phyloP scores from a whole-genome alignment of 106 monocot genomes.

The Xerophyta viscosa region DNA sequence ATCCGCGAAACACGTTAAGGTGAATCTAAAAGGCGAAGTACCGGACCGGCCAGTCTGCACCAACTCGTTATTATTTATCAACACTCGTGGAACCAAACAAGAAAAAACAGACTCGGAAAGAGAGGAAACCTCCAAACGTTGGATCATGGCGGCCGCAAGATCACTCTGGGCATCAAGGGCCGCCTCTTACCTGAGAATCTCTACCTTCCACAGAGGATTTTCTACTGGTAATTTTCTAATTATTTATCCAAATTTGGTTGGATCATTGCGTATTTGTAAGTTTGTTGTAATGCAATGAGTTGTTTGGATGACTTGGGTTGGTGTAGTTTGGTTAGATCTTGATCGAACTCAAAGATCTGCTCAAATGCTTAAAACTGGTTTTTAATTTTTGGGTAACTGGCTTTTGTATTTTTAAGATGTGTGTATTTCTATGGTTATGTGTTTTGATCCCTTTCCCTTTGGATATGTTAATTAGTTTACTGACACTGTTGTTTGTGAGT shows the following conservation, averaged over 20 bases:
- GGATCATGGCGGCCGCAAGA: slow-evolving; percentile 27
- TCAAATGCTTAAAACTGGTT: too few species aligned
- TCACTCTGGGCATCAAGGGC: slow-evolving; percentile 72
- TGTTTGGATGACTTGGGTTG: neutral
- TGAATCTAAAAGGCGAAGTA: too few species aligned
- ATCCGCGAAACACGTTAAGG: too few species aligned
- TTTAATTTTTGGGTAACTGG: too few species aligned
- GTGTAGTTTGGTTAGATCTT: neutral
- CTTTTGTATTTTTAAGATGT: too few species aligned
- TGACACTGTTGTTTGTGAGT: too few species aligned
- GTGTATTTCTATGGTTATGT: too few species aligned
- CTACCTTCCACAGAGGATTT: slow-evolving; percentile 60
- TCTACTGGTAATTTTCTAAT: slow-evolving; percentile 35
- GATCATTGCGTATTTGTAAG: neutral
- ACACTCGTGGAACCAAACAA: neutral
- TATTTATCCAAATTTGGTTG: neutral
- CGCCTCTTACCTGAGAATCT: slow-evolving; percentile 71
- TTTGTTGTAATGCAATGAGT: too few species aligned
- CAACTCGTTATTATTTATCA: neutral
- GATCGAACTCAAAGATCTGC: too few species aligned
- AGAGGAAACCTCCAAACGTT: neutral
- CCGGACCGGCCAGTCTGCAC: too few species aligned
- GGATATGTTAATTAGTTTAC: too few species aligned
- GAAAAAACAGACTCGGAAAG: neutral
- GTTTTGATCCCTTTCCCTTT: too few species aligned